A percentile compares a stretch with the other conserved stretches of the same genome.
phyloP scores from a whole-genome alignment of 805 yeast species.

The Saccharomycopsis sp. region DNA sequence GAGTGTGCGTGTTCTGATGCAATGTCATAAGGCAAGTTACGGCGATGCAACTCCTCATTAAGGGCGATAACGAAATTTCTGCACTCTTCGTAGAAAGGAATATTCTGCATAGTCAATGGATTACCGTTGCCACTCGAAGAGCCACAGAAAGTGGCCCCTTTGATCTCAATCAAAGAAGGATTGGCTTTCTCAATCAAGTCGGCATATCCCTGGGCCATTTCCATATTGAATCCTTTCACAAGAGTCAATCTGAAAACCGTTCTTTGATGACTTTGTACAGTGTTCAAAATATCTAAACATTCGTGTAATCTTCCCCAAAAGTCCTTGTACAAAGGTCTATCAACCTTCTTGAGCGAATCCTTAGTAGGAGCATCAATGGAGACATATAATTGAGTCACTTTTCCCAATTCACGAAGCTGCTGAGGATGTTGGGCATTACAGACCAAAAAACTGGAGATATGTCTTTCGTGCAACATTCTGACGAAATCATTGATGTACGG shows the following conservation, averaged over 20 bases:
- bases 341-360: constrained; percentile 71
- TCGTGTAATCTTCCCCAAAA: constrained; percentile 84
- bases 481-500: constrained; percentile 86
- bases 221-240: constrained; percentile 89
- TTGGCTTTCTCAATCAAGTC: constrained; percentile 74
- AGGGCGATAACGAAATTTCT: constrained; percentile 62
- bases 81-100: constrained; percentile 91
- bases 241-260: constrained; percentile 87
- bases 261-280: constrained; percentile 73
- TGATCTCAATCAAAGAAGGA: constrained; percentile 86
- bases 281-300: constrained; percentile 72
- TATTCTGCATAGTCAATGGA: constrained; percentile 90
- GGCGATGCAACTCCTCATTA: constrained; percentile 49
- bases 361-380: constrained; percentile 93
- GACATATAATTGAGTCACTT: constrained; percentile 86
- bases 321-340: constrained; percentile 82
- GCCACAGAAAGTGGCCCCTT: constrained; percentile 95
- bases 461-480: constrained; percentile 68
- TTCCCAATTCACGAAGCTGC: constrained; percentile 56
- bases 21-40: constrained; percentile 69
- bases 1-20: constrained; percentile 97
- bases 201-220: constrained; percentile 72
- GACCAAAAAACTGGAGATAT: constrained; percentile 80
- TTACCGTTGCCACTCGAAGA: constrained; percentile 78
- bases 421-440: constrained; percentile 97